These are phyloP conservation scores for Xylaria telfairii DNA, from an alignment of 495 filamentous ascomycete species.

Conservation along the genomic window DNA sequence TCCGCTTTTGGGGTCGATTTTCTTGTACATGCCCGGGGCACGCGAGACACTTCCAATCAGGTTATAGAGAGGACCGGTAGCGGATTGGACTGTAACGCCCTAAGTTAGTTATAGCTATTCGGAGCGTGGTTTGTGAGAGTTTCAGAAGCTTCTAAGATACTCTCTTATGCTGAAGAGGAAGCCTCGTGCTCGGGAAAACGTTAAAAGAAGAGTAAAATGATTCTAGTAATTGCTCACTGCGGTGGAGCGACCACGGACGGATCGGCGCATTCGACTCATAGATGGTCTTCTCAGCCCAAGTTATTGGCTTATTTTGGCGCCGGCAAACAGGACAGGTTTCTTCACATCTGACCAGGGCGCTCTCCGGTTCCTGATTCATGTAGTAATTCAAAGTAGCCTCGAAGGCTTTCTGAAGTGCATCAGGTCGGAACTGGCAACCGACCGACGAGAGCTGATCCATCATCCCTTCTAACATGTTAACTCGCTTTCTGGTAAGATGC, in stretches of 20 bases:
- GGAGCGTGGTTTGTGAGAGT: too few relatives aligned
- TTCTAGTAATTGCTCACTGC: too few relatives aligned
- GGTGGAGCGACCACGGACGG: conserved; percentile 65
- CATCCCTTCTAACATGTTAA: conserved; percentile 53
- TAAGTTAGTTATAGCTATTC: too few relatives aligned
- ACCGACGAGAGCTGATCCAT: conserved; percentile 70
- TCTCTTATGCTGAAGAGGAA: too few relatives aligned
- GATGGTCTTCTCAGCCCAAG: conserved; percentile 53
- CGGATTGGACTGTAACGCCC: too few relatives aligned
- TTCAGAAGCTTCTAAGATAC: too few relatives aligned
- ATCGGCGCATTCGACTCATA: conserved; percentile 55
- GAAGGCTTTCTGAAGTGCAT: conserved; percentile 58
- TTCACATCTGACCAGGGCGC: conserved; percentile 17
- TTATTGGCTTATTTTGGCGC: conserved; percentile 28
- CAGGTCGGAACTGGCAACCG: conserved; percentile 61
- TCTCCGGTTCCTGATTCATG: conserved; percentile 38
- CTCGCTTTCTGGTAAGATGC: conserved; percentile 17
- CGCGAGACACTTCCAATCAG: conserved; percentile 58
- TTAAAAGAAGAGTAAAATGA: too few relatives aligned
- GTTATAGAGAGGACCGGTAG: conserved; percentile 55
- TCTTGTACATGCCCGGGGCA: conserved; percentile 65
- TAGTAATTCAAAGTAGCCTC: conserved; percentile 54
- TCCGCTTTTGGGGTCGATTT: conserved; percentile 58
- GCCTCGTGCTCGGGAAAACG: too few relatives aligned
- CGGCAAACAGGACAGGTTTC: conserved; percentile 23